Evolutionary conservation across 768 basidiomycete genomes (phyloP).

Genomic region (Mycena belliarum): DNA sequence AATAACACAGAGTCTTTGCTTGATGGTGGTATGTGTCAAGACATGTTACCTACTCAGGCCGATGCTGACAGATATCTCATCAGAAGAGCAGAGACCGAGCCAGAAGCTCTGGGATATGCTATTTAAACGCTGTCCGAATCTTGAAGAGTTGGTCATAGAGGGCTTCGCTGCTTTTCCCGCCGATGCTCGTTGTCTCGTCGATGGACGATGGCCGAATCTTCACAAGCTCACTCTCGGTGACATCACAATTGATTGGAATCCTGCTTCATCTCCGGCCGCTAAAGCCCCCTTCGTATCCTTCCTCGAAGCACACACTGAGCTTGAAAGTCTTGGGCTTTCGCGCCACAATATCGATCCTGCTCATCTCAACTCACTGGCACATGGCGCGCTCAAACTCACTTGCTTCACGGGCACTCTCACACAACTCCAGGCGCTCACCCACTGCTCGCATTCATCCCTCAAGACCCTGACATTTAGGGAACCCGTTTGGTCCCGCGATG

Average conservation of each 20-base stretch:
- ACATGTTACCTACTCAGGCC: too few species aligned
- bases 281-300: conserved; percentile 67
- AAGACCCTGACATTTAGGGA: conserved; percentile 64
- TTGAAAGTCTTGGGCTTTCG: conserved; percentile 54
- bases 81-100: conserved; percentile 54
- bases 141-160: conserved; percentile 64
- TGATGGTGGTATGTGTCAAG: conserved; percentile 50
- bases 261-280: conserved; percentile 36
- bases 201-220: conserved; percentile 69
- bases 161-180: conserved; percentile 55
- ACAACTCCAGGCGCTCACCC: conserved; percentile 64
- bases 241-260: conserved; percentile 59
- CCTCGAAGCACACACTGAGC: conserved; percentile 60
- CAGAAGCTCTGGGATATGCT: conserved; percentile 72
- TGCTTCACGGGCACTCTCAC: conserved; percentile 68
- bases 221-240: conserved; percentile 64
- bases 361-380: conserved; percentile 51
- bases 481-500: conserved; percentile 65
- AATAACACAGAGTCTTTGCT: conserved; percentile 54
- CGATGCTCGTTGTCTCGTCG: conserved; percentile 55
- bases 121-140: conserved; percentile 58
- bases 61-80: not conserved
- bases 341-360: conserved; percentile 53
- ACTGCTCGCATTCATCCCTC: conserved; percentile 48
- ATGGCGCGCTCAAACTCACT: conserved; percentile 50